These are phyloP conservation scores for Penicillium sp. DNA, from an alignment of 2,329 filamentous ascomycete genomes.

Conservation along the genomic window DNA sequence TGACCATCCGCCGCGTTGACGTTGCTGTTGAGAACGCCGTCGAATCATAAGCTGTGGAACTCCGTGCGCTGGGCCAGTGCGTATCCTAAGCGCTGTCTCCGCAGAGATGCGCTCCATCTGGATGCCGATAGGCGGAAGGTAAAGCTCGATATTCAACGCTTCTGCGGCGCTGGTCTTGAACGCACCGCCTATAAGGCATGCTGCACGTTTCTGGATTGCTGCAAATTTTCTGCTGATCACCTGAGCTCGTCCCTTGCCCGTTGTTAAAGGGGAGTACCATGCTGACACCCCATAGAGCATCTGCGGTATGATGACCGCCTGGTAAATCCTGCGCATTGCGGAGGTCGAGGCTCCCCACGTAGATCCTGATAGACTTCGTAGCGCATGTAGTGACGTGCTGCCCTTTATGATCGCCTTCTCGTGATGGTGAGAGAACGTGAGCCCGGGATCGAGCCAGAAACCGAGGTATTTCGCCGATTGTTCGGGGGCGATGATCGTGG, in stretches of 20 bases:
- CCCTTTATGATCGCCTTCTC: conserved; percentile 7
- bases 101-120: background rate
- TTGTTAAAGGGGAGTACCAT: background rate
- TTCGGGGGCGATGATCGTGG: no score
- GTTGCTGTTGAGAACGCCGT: background rate
- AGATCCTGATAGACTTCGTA: background rate
- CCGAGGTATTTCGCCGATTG: conserved; percentile 5
- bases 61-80: background rate
- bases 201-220: background rate
- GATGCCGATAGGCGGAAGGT: background rate
- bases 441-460: conserved; percentile 9
- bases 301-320: background rate
- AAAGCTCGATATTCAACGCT: background rate
- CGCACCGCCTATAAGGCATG: background rate
- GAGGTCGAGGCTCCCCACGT: conserved; percentile 1
- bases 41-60: background rate
- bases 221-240: background rate
- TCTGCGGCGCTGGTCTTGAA: background rate
- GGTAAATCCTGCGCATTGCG: conserved; percentile 3
- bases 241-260: background rate
- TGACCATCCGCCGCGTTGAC: background rate
- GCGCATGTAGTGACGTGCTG: background rate
- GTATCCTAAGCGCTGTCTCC: conserved; percentile 1
- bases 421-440: conserved; percentile 1
- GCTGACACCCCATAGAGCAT: background rate